Base-by-base conservation (phyloP, 1,139 yeast genomes). In the Blastobotrys proliferans region DNA sequence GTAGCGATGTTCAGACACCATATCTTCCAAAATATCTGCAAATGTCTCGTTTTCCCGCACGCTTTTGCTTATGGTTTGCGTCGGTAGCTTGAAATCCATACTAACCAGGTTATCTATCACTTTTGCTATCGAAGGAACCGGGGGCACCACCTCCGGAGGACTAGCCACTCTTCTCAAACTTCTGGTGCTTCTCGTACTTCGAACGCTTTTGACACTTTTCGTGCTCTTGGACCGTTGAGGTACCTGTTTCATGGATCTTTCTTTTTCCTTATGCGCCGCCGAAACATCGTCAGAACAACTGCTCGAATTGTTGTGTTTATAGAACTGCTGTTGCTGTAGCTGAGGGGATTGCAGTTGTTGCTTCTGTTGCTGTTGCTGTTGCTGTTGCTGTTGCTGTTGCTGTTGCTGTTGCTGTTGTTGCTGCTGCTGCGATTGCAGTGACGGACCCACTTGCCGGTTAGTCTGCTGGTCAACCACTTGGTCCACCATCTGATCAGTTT, bases 1-100 rank as follows among this genome's bases (percentile, higher is more conserved):
- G 41, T 56, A 55, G 17, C 63, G 56, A 48, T 60, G 61, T 44
- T 57, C 61, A 11, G 43, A 34, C 6, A 54, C 52, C 18, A 59
- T 41, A 19, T 42, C 47, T 25, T 37, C 44, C 26, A 51, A 44
- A 11, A 58, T 34, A 3, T 48, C 46, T 13, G 35, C 42, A 6
- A 52, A 49, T 4, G 52, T 51, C 31, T 33, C 35, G 21, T 44
- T 31, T 32, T 33, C 41, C 20, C 40, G 13, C 11, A 57, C 41
- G 5, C 22, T 40, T 21, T 54, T 55, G 31, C 35, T 30, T 3
- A 56, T 57, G 18, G 28, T 40, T 35, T 58, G 60, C 20, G 56
- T 47, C 9, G 60, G 61, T 27, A 57, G 49, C 35, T 50, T 43
- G 10, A 56, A 43, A 9, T 43, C 30, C 14, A 56, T 43, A 2